Evolutionary conservation across 2,329 filamentous ascomycete species (phyloP), one percentile per base, ranked within the genome.

Genomic region (Amphichorda felina): DNA sequence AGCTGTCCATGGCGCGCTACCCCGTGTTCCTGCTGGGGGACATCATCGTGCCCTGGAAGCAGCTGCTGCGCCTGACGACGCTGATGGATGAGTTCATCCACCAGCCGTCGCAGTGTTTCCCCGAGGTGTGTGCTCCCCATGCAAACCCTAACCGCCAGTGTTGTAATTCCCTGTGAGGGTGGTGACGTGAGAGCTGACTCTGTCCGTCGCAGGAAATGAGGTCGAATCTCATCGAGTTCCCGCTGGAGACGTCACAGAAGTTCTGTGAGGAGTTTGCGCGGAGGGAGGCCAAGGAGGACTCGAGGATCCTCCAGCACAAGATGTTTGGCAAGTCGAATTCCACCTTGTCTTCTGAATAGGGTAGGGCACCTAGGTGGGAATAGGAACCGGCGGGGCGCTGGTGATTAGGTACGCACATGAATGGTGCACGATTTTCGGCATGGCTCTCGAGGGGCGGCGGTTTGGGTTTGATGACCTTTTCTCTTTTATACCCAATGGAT

Each of bases 21-120:
- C 37, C 37, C 7, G 24, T 26, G 8, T 49, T 50, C 30, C 41
- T 54, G 8, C 43, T 52, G n/a, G 50, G 50, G 29, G 48, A 50
- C 34, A 42, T 40, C 33, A 48, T 53, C 8, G 40, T 52, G 13
- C 43, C 48, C 6, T 53, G 50, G 50, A 46, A 44, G 30, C 49
- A 53, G 38, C 34, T 53, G n/a, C 42, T 53, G n/a, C 43, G 43
- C 11, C 36, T 50, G 28, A 52, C 51, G 34, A 41, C 43, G 3
- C 38, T 47, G 30, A 43, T 50, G 37, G 46, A 52, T 36, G 50
- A 52, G 38, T 44, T 51, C 38, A 47, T 39, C 38, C 40, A 54
- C 40, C 33, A 46, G 10, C 39, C 37, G 3, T 48, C 45, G 5
- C 9, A 43, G 14, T 26, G 47, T 17, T 47, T 44, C 34, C 44